Conservation (phyloP, 345 rosid species). For the Pistacia vera region DNA sequence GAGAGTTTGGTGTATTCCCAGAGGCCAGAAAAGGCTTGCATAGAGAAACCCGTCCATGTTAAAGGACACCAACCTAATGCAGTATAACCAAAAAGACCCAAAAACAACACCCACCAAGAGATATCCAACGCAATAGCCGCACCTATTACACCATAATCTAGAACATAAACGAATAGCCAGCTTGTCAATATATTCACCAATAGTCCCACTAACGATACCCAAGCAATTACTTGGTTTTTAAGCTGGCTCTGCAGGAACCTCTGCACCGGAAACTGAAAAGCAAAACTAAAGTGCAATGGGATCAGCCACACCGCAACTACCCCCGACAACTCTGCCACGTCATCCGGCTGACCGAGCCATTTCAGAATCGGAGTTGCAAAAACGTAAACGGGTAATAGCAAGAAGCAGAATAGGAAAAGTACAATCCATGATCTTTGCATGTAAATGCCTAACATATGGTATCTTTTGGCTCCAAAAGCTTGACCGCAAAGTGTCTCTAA, state of each 20-base stretch:
- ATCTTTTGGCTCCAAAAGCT: conserved; percentile 71
- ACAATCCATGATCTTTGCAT: conserved; percentile 81
- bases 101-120: conserved; percentile 68
- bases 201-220: conserved; percentile 39
- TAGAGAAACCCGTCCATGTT: conserved; percentile 67
- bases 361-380: conserved; percentile 62
- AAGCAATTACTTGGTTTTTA: conserved; percentile 51
- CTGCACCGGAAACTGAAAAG: conserved; percentile 57
- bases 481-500: conserved; percentile 79
- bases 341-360: conserved; percentile 59
- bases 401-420: conserved; percentile 46
- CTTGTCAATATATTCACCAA: conserved; percentile 46
- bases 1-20: conserved; percentile 72
- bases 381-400: conserved; percentile 56
- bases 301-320: conserved; percentile 53
- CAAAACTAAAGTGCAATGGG: conserved; percentile 69
- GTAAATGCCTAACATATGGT: conserved; percentile 68
- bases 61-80: conserved; percentile 55
- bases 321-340: conserved; percentile 68
- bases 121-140: conserved; percentile 55
- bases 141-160: conserved; percentile 57
- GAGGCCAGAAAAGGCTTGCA: conserved; percentile 56
- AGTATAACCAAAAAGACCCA: conserved; percentile 37
- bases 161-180: conserved; percentile 55
- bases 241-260: conserved; percentile 74